Percentiles rank a stretch among this genome's conserved stretches.
phyloP scores from a whole-genome alignment of 805 yeast species.

The Scheffersomyces stipitis region DNA sequence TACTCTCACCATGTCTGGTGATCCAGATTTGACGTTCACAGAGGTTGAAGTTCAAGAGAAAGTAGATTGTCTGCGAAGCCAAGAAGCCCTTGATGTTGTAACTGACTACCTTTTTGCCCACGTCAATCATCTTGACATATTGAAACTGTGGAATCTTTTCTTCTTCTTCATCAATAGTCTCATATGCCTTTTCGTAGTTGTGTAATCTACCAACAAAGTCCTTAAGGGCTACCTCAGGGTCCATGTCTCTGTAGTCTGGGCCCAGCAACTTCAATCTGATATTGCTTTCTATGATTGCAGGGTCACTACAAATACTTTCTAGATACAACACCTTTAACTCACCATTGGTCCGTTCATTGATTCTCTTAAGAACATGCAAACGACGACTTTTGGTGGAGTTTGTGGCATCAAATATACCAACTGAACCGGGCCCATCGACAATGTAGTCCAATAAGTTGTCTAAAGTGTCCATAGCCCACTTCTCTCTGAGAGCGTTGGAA shows the following conservation, averaged over 20 bases:
- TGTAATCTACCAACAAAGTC: constrained; percentile 80
- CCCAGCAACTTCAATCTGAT: constrained; percentile 84
- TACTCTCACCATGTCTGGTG: constrained; percentile 91
- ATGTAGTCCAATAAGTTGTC: constrained; percentile 82
- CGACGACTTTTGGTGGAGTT: constrained; percentile 72
- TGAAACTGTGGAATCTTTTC: constrained; percentile 67
- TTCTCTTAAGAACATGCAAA: constrained; percentile 53
- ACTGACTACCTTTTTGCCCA: constrained; percentile 90
- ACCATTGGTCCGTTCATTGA: constrained; percentile 55
- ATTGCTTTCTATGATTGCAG: constrained; percentile 75
- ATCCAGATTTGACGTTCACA: constrained; percentile 92
- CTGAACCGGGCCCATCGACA: constrained; percentile 78
- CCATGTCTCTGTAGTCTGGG: constrained; percentile 88
- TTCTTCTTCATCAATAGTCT: constrained; percentile 81
- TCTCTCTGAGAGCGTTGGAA: constrained; percentile 69
- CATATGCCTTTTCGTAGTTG: constrained; percentile 87
- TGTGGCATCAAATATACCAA: constrained; percentile 89
- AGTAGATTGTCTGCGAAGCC: constrained; percentile 91
- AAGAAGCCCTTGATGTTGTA: constrained; percentile 84
- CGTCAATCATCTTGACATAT: constrained; percentile 93
- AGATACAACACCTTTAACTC: constrained; percentile 76
- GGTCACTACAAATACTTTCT: constrained; percentile 86
- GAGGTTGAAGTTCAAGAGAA: constrained; percentile 77
- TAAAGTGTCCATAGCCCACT: constrained; percentile 95
- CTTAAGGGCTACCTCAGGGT: constrained; percentile 70